phyloP scores from a whole-genome alignment of 768 basidiomycete species.

The Lactarius quietus region DNA sequence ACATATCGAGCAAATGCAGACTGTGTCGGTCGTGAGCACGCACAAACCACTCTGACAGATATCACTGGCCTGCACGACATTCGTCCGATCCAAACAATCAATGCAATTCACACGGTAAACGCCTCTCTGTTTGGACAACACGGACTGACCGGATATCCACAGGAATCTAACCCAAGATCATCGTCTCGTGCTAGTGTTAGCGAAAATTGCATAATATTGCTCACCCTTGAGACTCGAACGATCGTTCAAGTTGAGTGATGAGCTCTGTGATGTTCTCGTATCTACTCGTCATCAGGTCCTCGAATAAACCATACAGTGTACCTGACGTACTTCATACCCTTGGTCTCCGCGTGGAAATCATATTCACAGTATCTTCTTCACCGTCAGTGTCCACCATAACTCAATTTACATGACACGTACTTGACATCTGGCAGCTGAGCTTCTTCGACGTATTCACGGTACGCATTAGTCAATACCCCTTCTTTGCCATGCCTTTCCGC shows the following conservation, averaged over 20 bases:
- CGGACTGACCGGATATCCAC: conserved; percentile 68
- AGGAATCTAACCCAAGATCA: conserved; percentile 53
- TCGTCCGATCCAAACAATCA: conserved; percentile 92
- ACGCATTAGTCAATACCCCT: conserved; percentile 71
- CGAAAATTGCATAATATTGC: background rate
- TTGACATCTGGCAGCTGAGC: conserved; percentile 51
- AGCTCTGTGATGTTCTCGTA: conserved; percentile 90
- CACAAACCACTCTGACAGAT: background rate
- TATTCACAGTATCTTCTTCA: conserved; percentile 69
- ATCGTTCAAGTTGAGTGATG: conserved; percentile 62
- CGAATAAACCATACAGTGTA: conserved; percentile 17
- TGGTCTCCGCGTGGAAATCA: conserved; percentile 92
- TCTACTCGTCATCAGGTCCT: conserved; percentile 35
- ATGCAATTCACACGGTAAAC: conserved; percentile 93
- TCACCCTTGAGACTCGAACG: conserved; percentile 79
- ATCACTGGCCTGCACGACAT: conserved; percentile 74
- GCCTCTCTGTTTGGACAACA: conserved; percentile 79
- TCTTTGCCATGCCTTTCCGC: conserved; percentile 93
- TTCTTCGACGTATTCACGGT: conserved; percentile 62
- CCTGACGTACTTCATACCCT: conserved; percentile 80
- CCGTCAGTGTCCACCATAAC: background rate
- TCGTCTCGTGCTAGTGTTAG: conserved; percentile 1
- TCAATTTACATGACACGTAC: conserved; percentile 37
- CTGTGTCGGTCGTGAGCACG: conserved; percentile 38
- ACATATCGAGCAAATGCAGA: conserved; percentile 89